Conservation (phyloP, 169 alveolate species). For the Plasmodium ovale region DNA sequence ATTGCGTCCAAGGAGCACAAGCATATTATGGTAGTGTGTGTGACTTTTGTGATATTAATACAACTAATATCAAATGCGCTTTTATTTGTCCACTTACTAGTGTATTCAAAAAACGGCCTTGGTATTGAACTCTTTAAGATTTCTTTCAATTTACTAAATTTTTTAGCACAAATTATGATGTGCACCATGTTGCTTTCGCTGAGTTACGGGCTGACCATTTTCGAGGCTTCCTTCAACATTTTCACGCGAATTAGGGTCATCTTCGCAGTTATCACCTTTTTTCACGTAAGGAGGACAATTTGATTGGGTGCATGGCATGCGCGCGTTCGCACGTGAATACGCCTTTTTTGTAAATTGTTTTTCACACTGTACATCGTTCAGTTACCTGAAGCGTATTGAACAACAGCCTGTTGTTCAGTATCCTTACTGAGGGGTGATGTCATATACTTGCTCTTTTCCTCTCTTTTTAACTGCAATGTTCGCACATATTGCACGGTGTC, state of each 20-base stretch:
- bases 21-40: slow-evolving; percentile 51
- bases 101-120: slow-evolving; percentile 62
- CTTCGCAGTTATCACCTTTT: slow-evolving; percentile 40
- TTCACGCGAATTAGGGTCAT: slow-evolving; percentile 37
- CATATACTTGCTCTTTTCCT: too few species aligned
- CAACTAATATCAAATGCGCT: slow-evolving; percentile 57
- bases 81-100: slow-evolving; percentile 59
- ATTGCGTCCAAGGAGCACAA: slow-evolving; percentile 36
- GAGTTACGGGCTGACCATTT: slow-evolving; percentile 58
- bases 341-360: too few species aligned
- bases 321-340: too few species aligned
- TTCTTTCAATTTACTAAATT: slow-evolving; percentile 54
- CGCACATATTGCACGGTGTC: too few species aligned
- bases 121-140: slow-evolving; percentile 64
- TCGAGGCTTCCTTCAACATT: slow-evolving; percentile 34
- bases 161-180: slow-evolving; percentile 65
- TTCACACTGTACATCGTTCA: too few species aligned
- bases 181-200: slow-evolving; percentile 72
- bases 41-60: slow-evolving; percentile 49
- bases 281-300: slow-evolving; percentile 71
- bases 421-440: too few species aligned
- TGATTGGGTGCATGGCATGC: too few species aligned
- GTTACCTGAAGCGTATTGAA: too few species aligned
- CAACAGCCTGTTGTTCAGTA: too few species aligned
- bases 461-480: too few species aligned